phyloP scores from a whole-genome alignment of 208 protist genomes.

The Herpetomonas samuelpessoai region DNA sequence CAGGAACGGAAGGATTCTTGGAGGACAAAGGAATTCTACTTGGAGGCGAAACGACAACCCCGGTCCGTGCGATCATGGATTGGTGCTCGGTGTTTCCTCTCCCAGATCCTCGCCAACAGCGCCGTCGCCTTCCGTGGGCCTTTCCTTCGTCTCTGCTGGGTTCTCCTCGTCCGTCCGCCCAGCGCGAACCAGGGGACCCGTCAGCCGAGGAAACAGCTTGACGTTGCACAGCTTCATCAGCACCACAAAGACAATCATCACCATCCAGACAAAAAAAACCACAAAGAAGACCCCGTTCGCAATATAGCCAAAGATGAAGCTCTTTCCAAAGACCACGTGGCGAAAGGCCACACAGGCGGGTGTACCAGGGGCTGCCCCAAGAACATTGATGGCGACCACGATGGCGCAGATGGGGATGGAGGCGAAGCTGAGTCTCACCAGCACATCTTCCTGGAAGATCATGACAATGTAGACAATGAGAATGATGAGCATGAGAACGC shows the following conservation, averaged over 20 bases:
- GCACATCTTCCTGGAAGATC: constrained; percentile 8
- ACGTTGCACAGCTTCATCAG: constrained; percentile 7
- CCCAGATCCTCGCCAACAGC: too few relatives aligned
- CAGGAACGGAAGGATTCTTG: too few relatives aligned
- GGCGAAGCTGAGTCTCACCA: constrained; percentile 35
- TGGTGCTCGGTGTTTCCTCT: too few relatives aligned
- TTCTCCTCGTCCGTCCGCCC: too few relatives aligned
- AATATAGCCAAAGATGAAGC: constrained; percentile 48
- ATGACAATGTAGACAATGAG: constrained; percentile 27
- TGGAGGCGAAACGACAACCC: too few relatives aligned
- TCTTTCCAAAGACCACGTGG: neutral
- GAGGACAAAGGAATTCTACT: too few relatives aligned
- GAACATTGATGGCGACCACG: constrained; percentile 31
- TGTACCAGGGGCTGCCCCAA: neutral
- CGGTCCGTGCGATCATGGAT: too few relatives aligned
- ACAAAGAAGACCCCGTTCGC: constrained; percentile 25
- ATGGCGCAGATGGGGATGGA: constrained; percentile 22
- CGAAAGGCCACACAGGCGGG: constrained; percentile 6
- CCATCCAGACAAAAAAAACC: constrained; percentile 37
- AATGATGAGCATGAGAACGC: constrained; percentile 17
- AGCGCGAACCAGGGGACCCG: constrained; percentile 13
- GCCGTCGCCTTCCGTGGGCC: too few relatives aligned
- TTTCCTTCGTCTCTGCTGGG: too few relatives aligned
- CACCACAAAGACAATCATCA: constrained; percentile 26
- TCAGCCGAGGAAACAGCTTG: constrained; percentile 25